Base-by-base conservation (phyloP, 495 filamentous ascomycete species). In the Articulospora tetracladia region DNA sequence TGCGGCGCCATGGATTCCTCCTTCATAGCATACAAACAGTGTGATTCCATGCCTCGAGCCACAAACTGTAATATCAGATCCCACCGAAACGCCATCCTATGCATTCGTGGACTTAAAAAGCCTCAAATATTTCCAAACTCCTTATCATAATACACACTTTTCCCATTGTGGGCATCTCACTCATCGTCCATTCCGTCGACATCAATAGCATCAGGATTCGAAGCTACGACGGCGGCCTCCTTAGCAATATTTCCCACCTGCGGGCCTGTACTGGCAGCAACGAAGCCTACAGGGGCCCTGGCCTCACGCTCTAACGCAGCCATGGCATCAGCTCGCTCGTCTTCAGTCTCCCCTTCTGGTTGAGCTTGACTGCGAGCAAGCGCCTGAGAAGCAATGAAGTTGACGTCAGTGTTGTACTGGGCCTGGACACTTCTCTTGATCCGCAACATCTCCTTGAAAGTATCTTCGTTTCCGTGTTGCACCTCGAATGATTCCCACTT, bases 401-500 rank as follows among this genome's bases (percentile, higher is more conserved):
- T 96, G 78, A 99, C 93, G 70, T 99, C 95, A 30, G 95, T 99
- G 66, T 97, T 97, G 77, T 93, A 98, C 77, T 97, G 89, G 53
- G 94, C 93, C 73, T 97, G 92, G 4, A 98, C 94, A 77, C 92
- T 96, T 68, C 94, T 78, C 82, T 97, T 99, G 78, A 98, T 91
- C 24, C 93, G 87, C 44, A 98, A 79, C 94, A 99, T 99, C 72
- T 98, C 94, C 77, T 96, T 97, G 79, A 94, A 99, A 8, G 94
- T 99, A 72, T 99, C 94, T 68, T 99, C 95, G 73, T 99, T 99
- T 55, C 94, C 94, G 70, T 98, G 94, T 70, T 92, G 86, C 2
- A 97, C 91, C 73, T 99, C 94, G 73, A 99, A 99, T 53, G 83
- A 76, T 72, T 99, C 94, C 94, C 94, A 99, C 72, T 95, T 96